Evolutionary conservation across 2,329 filamentous ascomycete genomes (phyloP), one percentile per base, ranked within the genome.

Genomic region (Penicillium occitanis): DNA sequence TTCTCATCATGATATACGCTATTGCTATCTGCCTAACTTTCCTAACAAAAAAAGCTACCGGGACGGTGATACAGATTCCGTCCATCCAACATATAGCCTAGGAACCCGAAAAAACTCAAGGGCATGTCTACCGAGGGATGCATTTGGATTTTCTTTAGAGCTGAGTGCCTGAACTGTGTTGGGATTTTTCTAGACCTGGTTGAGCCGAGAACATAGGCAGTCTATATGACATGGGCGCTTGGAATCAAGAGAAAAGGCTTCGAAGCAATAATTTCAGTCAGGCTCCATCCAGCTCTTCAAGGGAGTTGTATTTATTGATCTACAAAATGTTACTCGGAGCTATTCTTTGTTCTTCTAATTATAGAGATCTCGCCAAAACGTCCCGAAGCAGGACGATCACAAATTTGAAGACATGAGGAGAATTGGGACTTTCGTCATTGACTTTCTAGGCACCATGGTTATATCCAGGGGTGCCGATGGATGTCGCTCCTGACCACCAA

Each of bases 1-100:
- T 19, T 40, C 58, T 53, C 58, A 57, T 46, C 50, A 61, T 61
- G 53, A 57, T 62, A 66, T 62, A 51, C 22, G 19, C 25, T 44
- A 35, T 25, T 50, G 35, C 17, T 10, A 11, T 35, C 51, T 53
- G 17, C 44, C 44, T 22, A 33, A 25, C 33, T 51, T 46, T 40
- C 44, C n/a, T 37, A 1, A 14, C 51, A 3, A 4, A 13, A 19
- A 37, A 35, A 35, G 19, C 46, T 55, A 63, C 61, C 61, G 8
- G 4, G 8, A 51, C 61, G 61, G 61, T 63, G 48, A 55, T 63
- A 33, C 11, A 55, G 19, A 63, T 44, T 37, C 61, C 61, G 50
- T 25, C 61, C 61, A 55, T 63, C 33, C 35, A 63, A 25, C 25
- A 55, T 55, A n/a, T 11, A 33, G 48, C 28, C 50, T 55, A 28